Conservation (phyloP, 306 rosid species). For the Carpinus viminea region DNA sequence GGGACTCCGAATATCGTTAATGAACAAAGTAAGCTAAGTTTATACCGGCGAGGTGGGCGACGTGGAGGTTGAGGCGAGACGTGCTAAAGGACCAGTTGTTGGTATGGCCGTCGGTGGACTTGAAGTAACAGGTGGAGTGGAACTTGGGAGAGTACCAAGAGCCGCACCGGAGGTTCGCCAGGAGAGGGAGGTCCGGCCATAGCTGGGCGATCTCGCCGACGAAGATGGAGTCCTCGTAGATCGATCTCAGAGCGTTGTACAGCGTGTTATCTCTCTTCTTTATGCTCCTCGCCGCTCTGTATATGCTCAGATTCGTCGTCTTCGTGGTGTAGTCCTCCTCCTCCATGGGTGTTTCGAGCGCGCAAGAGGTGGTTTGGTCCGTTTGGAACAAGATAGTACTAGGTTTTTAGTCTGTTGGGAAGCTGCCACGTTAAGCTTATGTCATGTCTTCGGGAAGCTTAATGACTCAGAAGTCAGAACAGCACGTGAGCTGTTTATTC, state of each 20-base stretch:
- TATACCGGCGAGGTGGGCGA: slow-evolving; percentile 76
- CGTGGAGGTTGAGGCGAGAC: slow-evolving; percentile 86
- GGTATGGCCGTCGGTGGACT: slow-evolving; percentile 95
- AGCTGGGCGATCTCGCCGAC: slow-evolving; percentile 73
- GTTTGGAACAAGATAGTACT: no score
- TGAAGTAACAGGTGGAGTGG: slow-evolving; percentile 83
- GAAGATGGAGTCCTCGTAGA: slow-evolving; percentile 77
- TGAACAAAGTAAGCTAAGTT: background rate
- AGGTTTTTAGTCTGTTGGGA: no score
- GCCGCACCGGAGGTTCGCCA: slow-evolving; percentile 90
- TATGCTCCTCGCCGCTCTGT: slow-evolving; percentile 71
- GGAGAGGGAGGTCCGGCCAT: slow-evolving; percentile 91
- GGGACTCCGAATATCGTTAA: background rate
- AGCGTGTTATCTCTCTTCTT: slow-evolving; percentile 68
- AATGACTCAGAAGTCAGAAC: no score
- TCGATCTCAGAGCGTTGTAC: slow-evolving; percentile 82
- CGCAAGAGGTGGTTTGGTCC: no score
- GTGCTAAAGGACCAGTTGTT: slow-evolving; percentile 84
- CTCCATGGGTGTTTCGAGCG: slow-evolving; percentile 36
- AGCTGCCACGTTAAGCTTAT: no score
- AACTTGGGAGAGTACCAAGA: slow-evolving; percentile 77
- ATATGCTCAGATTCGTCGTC: slow-evolving; percentile 51
- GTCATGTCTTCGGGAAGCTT: no score
- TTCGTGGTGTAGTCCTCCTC: slow-evolving; percentile 37
- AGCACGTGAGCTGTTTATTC: no score